phyloP scores from a whole-genome alignment of 306 rosid species.

The Heteromeles arbutifolia region DNA sequence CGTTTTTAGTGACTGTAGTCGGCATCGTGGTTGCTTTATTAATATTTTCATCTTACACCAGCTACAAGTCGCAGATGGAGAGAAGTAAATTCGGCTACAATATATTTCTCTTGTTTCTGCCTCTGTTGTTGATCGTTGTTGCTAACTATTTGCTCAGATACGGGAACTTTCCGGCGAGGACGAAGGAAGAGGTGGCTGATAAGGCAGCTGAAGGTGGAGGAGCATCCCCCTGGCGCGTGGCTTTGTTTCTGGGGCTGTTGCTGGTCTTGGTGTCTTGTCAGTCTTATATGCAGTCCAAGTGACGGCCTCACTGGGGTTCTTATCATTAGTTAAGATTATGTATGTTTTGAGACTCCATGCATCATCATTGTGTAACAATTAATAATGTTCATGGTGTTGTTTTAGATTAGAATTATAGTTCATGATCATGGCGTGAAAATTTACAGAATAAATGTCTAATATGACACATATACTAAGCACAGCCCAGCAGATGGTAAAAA shows the following conservation, averaged over 20 bases:
- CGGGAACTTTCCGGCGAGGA: conserved; percentile 21
- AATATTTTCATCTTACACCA: conserved; percentile 43
- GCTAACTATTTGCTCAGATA: conserved; percentile 31
- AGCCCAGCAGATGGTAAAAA: too few species aligned
- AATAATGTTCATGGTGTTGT: background rate
- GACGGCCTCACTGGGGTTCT: conserved; percentile 52
- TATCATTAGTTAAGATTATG: conserved; percentile 9
- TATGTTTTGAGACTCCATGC: background rate
- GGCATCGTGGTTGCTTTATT: conserved; percentile 41
- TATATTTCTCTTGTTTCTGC: conserved; percentile 39
- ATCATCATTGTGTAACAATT: background rate
- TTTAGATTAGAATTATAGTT: background rate
- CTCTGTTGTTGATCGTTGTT: conserved; percentile 39
- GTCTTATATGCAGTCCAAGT: conserved; percentile 51
- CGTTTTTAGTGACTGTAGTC: conserved; percentile 40
- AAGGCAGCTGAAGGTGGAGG: conserved; percentile 5
- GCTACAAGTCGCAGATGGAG: conserved; percentile 43
- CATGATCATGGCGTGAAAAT: background rate
- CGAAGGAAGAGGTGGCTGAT: conserved; percentile 6
- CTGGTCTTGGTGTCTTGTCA: conserved; percentile 46
- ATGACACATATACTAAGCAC: too few species aligned
- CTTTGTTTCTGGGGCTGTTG: conserved; percentile 39
- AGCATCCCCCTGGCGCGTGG: conserved; percentile 62
- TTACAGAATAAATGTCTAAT: too few species aligned
- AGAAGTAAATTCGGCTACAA: conserved; percentile 26